Conservation (phyloP, 169 alveolate species). For the Cryptosporidium viatorum region DNA sequence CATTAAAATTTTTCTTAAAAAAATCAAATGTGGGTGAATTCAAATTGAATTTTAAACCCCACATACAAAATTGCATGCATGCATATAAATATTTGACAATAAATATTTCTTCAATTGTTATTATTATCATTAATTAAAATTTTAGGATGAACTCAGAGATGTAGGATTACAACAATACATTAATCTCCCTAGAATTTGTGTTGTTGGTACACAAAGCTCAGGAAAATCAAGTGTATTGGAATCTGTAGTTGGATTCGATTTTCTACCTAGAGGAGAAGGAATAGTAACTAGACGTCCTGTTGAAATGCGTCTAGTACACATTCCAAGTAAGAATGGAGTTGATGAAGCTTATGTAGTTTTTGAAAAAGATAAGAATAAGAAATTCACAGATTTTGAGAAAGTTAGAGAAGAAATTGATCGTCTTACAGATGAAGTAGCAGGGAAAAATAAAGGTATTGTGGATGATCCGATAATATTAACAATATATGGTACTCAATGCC, state of each 20-base stretch:
- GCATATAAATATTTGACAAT: not conserved
- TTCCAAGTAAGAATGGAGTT: conserved; percentile 83
- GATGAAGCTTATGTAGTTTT: conserved; percentile 81
- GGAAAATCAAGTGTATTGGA: conserved; percentile 95
- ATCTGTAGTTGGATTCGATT: conserved; percentile 97
- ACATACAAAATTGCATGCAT: conserved; percentile 1
- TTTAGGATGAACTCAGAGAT: conserved; percentile 90
- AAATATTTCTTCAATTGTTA: not conserved
- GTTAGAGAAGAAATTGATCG: conserved; percentile 91
- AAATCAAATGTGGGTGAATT: not conserved
- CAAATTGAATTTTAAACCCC: not conserved
- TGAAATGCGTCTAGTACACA: conserved; percentile 93
- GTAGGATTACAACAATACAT: conserved; percentile 92
- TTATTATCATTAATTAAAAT: not conserved
- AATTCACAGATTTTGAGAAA: conserved; percentile 90
- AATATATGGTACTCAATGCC: conserved; percentile 94
- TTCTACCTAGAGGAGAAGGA: conserved; percentile 98
- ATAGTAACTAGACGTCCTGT: conserved; percentile 98
- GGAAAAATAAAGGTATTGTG: conserved; percentile 94
- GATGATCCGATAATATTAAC: conserved; percentile 97
- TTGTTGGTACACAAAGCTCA: conserved; percentile 89
- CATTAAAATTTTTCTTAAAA: not conserved
- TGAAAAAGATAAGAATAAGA: conserved; percentile 83
- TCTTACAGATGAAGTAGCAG: conserved; percentile 92
- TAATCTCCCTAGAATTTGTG: conserved; percentile 89